phyloP scores from a whole-genome alignment of 2,329 filamentous ascomycete species.

The Ophiocordyceps robertsii region DNA sequence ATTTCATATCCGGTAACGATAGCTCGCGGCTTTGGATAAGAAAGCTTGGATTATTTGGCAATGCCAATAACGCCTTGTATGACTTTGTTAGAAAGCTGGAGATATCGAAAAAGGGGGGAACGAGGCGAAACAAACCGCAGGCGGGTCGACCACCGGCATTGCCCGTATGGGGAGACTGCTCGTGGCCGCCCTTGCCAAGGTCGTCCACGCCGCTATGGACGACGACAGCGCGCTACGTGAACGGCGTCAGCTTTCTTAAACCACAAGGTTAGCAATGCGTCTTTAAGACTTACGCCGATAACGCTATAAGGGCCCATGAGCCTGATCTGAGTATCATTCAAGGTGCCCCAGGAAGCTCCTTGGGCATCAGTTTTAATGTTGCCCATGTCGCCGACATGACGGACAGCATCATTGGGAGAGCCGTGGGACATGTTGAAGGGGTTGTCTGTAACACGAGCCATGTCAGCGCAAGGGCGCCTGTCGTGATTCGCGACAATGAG shows the following conservation, averaged over 20 bases:
- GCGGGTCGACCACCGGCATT: conserved; percentile 89
- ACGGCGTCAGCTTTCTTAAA: conserved; percentile 1
- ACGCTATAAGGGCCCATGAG: conserved; percentile 92
- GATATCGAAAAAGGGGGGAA: too few relatives aligned
- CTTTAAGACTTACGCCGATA: conserved; percentile 61
- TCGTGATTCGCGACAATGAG: too few relatives aligned
- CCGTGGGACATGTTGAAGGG: conserved; percentile 87
- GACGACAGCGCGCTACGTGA: conserved; percentile 71
- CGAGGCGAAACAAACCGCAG: conserved; percentile 57
- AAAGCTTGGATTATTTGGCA: too few relatives aligned
- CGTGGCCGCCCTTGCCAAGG: conserved; percentile 80
- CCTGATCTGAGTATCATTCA: conserved; percentile 77
- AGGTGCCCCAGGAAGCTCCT: conserved; percentile 75
- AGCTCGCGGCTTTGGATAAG: too few relatives aligned
- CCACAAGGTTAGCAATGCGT: background rate
- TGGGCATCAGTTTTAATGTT: conserved; percentile 93
- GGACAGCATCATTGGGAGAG: conserved; percentile 65
- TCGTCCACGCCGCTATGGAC: conserved; percentile 93
- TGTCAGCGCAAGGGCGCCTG: background rate
- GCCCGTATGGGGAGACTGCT: conserved; percentile 96
- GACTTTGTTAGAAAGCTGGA: conserved; percentile 6
- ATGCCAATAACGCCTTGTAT: conserved; percentile 72
- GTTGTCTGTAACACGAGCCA: conserved; percentile 70
- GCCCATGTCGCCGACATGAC: conserved; percentile 94
- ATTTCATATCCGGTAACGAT: too few relatives aligned